Conservation (phyloP, 306 rosid genomes). For the Lathyrus tuberosus region DNA sequence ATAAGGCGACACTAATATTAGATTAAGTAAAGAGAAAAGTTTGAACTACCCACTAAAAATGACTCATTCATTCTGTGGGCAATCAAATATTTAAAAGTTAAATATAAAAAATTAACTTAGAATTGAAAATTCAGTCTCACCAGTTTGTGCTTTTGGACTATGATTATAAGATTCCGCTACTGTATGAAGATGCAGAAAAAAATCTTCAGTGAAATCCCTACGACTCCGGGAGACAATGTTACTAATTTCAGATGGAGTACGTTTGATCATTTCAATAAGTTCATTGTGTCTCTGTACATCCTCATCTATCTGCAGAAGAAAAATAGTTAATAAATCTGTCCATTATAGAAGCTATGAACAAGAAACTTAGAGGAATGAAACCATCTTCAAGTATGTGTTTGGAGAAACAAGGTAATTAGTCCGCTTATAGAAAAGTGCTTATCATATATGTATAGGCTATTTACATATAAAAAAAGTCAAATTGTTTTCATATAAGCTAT, state of each 20-base stretch:
- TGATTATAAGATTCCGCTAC: conserved; percentile 64
- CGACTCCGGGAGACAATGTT: conserved; percentile 64
- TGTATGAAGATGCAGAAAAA: conserved; percentile 74
- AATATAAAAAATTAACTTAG: conserved; percentile 17
- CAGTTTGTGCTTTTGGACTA: conserved; percentile 61
- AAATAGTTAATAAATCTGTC: conserved; percentile 11
- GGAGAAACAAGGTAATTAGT: too few species aligned
- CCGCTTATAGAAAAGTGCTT: too few species aligned
- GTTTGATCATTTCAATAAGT: conserved; percentile 60
- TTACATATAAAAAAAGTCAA: too few species aligned
- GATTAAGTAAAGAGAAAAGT: conserved; percentile 30
- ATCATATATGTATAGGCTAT: too few species aligned
- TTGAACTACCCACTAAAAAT: conserved; percentile 12
- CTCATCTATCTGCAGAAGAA: conserved; percentile 68
- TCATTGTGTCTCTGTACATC: conserved; percentile 75
- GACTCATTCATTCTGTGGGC: not conserved
- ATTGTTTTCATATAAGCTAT: too few species aligned
- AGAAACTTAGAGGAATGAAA: conserved; percentile 2
- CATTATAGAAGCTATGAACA: conserved; percentile 14
- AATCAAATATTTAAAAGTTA: conserved; percentile 28
- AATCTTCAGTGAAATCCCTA: conserved; percentile 82
- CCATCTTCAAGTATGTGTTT: too few species aligned
- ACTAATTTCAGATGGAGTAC: conserved; percentile 50
- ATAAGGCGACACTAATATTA: conserved; percentile 18
- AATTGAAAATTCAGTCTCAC: conserved; percentile 53